These are phyloP conservation scores for Aeminium ludgeri DNA, from an alignment of 495 filamentous ascomycete species.

Conservation along the genomic window DNA sequence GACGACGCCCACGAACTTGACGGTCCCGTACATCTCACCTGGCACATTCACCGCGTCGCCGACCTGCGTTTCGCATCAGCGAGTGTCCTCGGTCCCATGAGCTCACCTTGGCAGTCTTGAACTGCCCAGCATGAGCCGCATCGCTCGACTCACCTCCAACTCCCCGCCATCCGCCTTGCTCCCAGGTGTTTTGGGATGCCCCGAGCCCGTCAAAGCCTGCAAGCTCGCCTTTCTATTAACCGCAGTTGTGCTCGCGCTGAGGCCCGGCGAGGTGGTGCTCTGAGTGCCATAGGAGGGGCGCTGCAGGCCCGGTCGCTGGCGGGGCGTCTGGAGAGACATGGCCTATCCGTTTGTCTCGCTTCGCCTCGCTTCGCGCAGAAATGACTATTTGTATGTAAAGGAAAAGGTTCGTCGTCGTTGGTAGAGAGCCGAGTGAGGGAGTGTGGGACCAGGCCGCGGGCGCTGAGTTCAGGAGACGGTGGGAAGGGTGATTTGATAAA, in stretches of 20 bases:
- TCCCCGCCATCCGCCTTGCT: conserved; percentile 30
- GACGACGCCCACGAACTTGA: conserved; percentile 78
- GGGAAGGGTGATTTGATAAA: too few relatives aligned
- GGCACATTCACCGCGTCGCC: conserved; percentile 90
- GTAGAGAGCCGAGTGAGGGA: too few relatives aligned
- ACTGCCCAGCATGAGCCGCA: too few relatives aligned
- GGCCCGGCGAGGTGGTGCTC: conserved; percentile 43
- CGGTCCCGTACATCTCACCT: conserved; percentile 77
- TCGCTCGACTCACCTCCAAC: conserved; percentile 28
- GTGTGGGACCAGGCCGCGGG: too few relatives aligned
- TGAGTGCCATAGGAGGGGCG: conserved; percentile 26
- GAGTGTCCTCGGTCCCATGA: too few relatives aligned
- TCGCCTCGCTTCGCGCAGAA: too few relatives aligned
- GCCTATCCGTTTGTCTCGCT: too few relatives aligned
- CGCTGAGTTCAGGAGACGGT: too few relatives aligned
- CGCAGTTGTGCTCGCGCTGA: conserved; percentile 32
- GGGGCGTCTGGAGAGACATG: conserved; percentile 28
- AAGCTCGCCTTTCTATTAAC: conserved; percentile 44
- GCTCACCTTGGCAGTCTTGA: too few relatives aligned
- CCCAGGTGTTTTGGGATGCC: conserved; percentile 19
- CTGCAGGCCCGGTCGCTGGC: conserved; percentile 22
- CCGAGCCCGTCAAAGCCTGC: conserved; percentile 38
- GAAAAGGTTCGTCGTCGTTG: too few relatives aligned
- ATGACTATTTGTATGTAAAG: too few relatives aligned
- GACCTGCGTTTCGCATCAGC: conserved; percentile 23